Evolutionary conservation across 768 basidiomycete species (phyloP).

Genomic region (Calocera viscosa): DNA sequence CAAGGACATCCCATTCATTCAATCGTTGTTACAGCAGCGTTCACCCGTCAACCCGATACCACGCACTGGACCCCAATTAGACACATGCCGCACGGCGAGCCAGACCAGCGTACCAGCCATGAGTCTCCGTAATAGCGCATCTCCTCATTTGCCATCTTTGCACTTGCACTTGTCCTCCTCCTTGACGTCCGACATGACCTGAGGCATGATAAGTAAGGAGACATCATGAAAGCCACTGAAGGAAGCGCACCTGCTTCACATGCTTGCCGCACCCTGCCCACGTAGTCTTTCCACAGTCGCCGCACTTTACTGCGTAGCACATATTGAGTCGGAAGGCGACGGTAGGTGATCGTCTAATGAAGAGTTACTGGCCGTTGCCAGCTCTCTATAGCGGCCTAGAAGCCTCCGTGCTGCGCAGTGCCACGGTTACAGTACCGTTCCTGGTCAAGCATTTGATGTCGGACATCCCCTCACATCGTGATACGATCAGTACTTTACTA

Average conservation of each 20-base stretch:
- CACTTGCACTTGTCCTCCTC: conserved; percentile 6
- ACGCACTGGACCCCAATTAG: background rate
- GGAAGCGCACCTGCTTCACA: background rate
- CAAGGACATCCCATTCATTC: background rate
- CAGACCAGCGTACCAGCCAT: background rate
- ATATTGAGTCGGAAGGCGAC: background rate
- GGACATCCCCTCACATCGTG: no score
- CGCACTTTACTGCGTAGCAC: background rate
- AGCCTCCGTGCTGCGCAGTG: no score
- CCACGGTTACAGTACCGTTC: no score
- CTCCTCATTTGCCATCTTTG: background rate
- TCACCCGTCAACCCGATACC: background rate
- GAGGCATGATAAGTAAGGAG: background rate
- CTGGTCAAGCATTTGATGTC: no score
- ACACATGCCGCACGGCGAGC: background rate
- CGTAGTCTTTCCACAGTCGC: background rate
- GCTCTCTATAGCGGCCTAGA: no score
- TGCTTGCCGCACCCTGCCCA: background rate
- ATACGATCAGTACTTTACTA: no score
- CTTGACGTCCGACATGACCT: conserved; percentile 5
- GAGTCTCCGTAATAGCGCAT: background rate
- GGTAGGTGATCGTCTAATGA: no score
- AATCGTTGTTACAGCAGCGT: background rate
- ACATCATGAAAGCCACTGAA: background rate
- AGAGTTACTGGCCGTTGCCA: no score